Percentiles rank a stretch among this genome's conserved stretches.
Conservation (phyloP, 2,329 filamentous ascomycete genomes). For the Botrytis fabae region DNA sequence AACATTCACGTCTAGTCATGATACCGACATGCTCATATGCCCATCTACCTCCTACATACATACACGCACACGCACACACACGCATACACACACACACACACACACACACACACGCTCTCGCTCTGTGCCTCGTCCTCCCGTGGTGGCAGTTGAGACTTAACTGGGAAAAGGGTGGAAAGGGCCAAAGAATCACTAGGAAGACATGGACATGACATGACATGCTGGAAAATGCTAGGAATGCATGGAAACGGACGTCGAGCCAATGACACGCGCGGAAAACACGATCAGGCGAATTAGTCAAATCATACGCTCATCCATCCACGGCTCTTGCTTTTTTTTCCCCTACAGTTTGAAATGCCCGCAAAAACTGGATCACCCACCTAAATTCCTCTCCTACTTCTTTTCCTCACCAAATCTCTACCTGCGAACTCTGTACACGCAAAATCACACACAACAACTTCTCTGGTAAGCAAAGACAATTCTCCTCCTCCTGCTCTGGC, state of each 20-base stretch:
- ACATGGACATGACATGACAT: neutral
- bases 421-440: slow-evolving; percentile 17
- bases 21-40: no score
- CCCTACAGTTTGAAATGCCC: slow-evolving; percentile 20
- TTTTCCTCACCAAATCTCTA: slow-evolving; percentile 21
- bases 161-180: neutral
- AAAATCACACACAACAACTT: slow-evolving; percentile 13
- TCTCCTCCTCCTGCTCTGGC: neutral
- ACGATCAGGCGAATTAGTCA: neutral
- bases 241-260: neutral
- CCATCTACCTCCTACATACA: no score
- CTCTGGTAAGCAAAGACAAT: slow-evolving; percentile 1
- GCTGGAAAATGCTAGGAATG: slow-evolving; percentile 13
- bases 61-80: no score
- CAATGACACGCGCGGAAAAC: neutral
- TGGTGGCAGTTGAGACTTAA: no score
- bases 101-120: no score
- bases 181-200: neutral
- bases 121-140: no score
- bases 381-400: slow-evolving; percentile 17
- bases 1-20: no score
- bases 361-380: slow-evolving; percentile 14
- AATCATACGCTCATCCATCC: neutral
- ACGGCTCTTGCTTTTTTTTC: slow-evolving; percentile 7
- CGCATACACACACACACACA: neutral